Conservation (phyloP, 2,329 filamentous ascomycete species). For the Colletotrichum falcatum region DNA sequence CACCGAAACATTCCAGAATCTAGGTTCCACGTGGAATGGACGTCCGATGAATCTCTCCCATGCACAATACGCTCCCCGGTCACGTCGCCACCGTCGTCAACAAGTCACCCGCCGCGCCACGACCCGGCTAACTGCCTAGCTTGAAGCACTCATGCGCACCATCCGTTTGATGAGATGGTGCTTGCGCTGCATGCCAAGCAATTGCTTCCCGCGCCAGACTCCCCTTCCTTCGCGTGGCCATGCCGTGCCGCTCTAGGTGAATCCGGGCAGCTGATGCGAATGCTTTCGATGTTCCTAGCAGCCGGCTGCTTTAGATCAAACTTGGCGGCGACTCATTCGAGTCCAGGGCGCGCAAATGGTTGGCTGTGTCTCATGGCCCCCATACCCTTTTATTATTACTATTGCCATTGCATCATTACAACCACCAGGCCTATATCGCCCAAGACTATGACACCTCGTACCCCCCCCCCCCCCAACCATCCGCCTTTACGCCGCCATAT, state of each 20-base stretch:
- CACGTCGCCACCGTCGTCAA: slow-evolving; percentile 16
- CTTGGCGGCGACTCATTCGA: background rate
- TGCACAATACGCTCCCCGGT: background rate
- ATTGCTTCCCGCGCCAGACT: background rate
- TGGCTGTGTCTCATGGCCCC: background rate
- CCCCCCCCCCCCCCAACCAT: background rate
- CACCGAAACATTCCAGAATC: slow-evolving; percentile 38
- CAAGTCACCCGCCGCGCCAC: background rate
- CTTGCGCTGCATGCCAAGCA: background rate
- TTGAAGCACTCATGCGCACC: background rate
- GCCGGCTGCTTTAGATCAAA: slow-evolving; percentile 4
- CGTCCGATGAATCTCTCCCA: background rate
- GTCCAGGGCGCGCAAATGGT: background rate
- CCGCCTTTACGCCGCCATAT: slow-evolving; percentile 42
- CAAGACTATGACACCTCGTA: no score
- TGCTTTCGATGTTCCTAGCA: background rate
- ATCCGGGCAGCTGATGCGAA: background rate
- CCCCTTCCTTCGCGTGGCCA: background rate
- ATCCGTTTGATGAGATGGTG: background rate
- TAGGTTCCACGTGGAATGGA: slow-evolving; percentile 25
- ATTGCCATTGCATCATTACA: slow-evolving; percentile 29
- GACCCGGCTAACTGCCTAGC: background rate
- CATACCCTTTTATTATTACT: background rate
- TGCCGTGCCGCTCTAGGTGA: background rate
- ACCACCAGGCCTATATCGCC: background rate